These are phyloP conservation scores for Aspergillus japonicus DNA, from an alignment of 2,329 filamentous ascomycete species.

Conservation along the genomic window DNA sequence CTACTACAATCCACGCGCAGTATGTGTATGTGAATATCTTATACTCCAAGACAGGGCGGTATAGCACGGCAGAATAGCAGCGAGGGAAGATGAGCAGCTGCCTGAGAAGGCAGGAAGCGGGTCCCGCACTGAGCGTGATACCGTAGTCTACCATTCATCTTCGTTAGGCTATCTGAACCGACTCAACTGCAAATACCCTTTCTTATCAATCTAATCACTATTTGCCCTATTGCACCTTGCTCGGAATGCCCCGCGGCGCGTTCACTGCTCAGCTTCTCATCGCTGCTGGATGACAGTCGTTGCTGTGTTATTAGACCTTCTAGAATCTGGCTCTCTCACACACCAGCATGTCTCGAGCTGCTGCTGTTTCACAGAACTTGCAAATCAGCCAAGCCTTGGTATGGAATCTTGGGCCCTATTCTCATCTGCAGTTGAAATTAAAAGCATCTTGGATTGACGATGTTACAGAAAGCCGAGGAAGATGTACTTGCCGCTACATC, in stretches of 20 bases:
- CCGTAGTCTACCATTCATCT: too few species aligned
- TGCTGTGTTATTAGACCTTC: background rate
- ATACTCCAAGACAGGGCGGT: background rate
- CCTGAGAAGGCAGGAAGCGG: background rate
- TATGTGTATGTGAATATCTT: background rate
- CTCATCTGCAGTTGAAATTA: background rate
- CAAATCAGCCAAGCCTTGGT: slow-evolving; percentile 35
- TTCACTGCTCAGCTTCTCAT: background rate
- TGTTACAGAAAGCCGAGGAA: slow-evolving; percentile 53
- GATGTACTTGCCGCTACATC: slow-evolving; percentile 52
- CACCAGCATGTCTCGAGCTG: slow-evolving; percentile 32
- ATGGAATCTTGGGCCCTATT: slow-evolving; percentile 10
- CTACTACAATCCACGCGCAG: too few species aligned
- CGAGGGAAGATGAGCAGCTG: background rate
- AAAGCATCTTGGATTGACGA: slow-evolving; percentile 23
- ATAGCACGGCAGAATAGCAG: background rate
- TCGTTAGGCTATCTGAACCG: too few species aligned
- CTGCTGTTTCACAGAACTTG: slow-evolving; percentile 25
- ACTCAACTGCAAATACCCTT: too few species aligned
- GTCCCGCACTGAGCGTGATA: background rate
- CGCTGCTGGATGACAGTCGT: background rate
- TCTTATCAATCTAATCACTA: background rate
- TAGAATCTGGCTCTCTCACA: background rate
- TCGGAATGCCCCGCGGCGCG: background rate
- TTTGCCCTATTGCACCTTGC: background rate